phyloP scores from a whole-genome alignment of 1,284 basidiomycete genomes.

The Malassezia psittaci region DNA sequence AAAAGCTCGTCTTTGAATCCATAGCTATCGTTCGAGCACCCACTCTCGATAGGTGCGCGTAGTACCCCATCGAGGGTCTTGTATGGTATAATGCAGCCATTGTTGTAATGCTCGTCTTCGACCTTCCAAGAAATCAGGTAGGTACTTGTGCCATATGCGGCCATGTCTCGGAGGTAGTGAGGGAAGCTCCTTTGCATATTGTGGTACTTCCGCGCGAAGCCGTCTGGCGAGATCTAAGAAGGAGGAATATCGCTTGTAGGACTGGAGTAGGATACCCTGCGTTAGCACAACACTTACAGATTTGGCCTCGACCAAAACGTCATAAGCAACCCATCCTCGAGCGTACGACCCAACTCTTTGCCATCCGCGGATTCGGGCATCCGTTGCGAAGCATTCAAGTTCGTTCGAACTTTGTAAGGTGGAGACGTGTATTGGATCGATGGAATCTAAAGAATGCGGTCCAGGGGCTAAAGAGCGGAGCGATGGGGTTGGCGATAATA shows the following conservation, averaged over 20 bases:
- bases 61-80: slow-evolving; percentile 31
- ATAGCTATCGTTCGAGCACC: slow-evolving; percentile 24
- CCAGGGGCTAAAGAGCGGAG: too few relatives aligned
- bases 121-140: slow-evolving; percentile 30
- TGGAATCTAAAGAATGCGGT: too few relatives aligned
- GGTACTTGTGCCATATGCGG: slow-evolving; percentile 35
- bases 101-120: slow-evolving; percentile 30
- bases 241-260: slow-evolving; percentile 3
- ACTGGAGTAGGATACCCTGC: not conserved
- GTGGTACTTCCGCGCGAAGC: slow-evolving; percentile 3
- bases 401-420: too few relatives aligned
- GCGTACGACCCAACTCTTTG: slow-evolving; percentile 29
- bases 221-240: slow-evolving; percentile 5
- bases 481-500: too few relatives aligned
- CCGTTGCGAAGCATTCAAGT: not conserved
- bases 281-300: slow-evolving; percentile 15
- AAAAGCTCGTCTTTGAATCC: not conserved
- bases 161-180: slow-evolving; percentile 24
- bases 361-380: slow-evolving; percentile 32
- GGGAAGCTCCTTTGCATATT: slow-evolving; percentile 21
- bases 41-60: slow-evolving; percentile 22
- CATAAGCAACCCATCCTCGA: slow-evolving; percentile 37
- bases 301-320: slow-evolving; percentile 26
- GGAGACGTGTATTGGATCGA: too few relatives aligned
- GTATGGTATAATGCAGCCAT: slow-evolving; percentile 29